Evolutionary conservation across 169 alveolate species (phyloP), one percentile per base, ranked within the genome.

Genomic region (Plasmodium reichenowi): DNA sequence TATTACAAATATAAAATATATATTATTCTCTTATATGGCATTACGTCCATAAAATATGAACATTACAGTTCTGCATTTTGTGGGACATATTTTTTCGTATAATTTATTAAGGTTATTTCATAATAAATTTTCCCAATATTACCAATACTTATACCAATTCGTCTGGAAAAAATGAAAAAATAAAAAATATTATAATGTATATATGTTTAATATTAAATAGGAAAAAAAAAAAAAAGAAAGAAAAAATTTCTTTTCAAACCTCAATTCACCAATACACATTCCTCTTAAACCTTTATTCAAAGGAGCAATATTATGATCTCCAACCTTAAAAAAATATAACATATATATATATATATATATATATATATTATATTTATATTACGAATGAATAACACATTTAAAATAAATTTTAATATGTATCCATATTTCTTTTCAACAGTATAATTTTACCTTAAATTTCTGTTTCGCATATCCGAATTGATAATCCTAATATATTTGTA

Each of bases 191-290:
- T 20, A 70, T 3, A 70, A 43, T n/a, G 9, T 38, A 10, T 15
- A 70, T 45, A 17, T 9, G 9, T 15, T 24, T 10, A 38, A 32
- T 32, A 32, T 32, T 32, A 3, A 6, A 32, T 32, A 32, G 45
- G 10, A 22, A 10, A 15, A 71, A 47, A 48, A 71, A 52, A 71
- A 48, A 15, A 20, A 20, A 20, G n/a, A n/a, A n/a, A n/a, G n/a
- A 71, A 45, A 47, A 22, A n/a, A n/a, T 38, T 43, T 52, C 10
- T 26, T 32, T 66, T 15, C 88, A 56, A 48, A 93, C 96, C 95
- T 78, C 29, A 92, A 76, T 76, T 94, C 96, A 17, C 94, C 96
- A 26, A 94, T 64, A 58, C 94, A 88, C 96, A 94, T 94, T 72
- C 93, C 93, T 45, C 67, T 22, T 45, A 94, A 72, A n/a, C 94